Conservation (phyloP, 2,329 filamentous ascomycete species). For the Penicillium decumbens region DNA sequence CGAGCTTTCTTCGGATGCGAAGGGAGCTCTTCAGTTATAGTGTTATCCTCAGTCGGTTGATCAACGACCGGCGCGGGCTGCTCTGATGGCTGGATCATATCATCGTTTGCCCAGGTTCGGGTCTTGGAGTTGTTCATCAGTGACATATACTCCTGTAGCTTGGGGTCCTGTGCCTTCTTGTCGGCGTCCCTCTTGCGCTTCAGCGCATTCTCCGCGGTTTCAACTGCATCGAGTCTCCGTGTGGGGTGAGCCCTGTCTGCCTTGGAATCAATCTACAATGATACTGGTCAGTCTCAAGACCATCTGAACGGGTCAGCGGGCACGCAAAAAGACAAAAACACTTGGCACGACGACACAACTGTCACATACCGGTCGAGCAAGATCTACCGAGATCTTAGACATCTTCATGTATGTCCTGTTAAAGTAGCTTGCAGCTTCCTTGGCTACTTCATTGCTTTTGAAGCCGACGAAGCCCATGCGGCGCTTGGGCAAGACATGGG, state of each 20-base stretch:
- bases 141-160: conserved; percentile 78
- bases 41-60: conserved; percentile 18
- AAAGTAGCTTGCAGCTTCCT: conserved; percentile 86
- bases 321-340: conserved; percentile 24
- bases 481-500: conserved; percentile 82
- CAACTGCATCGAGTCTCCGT: conserved; percentile 21
- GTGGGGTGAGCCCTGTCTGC: conserved; percentile 24
- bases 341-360: conserved; percentile 2
- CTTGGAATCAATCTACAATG: conserved; percentile 40
- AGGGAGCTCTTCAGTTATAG: conserved; percentile 33
- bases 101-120: conserved; percentile 60
- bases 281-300: conserved; percentile 40
- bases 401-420: conserved; percentile 93
- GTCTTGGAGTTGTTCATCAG: conserved; percentile 69
- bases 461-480: conserved; percentile 96
- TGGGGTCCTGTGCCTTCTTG: conserved; percentile 67
- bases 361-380: conserved; percentile 69
- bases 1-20: conserved; percentile 43
- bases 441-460: conserved; percentile 73
- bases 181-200: conserved; percentile 45
- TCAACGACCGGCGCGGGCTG: conserved; percentile 20
- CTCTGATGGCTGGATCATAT: conserved; percentile 30
- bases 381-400: conserved; percentile 86
- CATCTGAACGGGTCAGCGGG: conserved; percentile 39
- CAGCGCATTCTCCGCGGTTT: conserved; percentile 27